Percentiles rank a stretch among this genome's conserved stretches.
phyloP scores from a whole-genome alignment of 495 filamentous ascomycete genomes.

The Hypoxylon fragiforme region DNA sequence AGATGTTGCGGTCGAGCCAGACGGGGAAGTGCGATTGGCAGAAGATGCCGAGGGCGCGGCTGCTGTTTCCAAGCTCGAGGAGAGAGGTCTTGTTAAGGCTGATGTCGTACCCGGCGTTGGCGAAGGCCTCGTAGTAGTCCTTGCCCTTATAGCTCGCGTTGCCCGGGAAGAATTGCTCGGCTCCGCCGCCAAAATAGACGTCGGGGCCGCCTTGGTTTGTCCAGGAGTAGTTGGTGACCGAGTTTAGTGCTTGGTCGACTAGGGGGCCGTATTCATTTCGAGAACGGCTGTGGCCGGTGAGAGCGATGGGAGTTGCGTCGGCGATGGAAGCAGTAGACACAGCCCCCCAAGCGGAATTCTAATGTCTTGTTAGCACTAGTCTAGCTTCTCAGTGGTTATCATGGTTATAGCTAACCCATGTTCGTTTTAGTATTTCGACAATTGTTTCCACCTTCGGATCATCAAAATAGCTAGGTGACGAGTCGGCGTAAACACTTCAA shows the following conservation, averaged over 20 bases:
- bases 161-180: constrained; percentile 69
- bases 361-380: constrained; percentile 4
- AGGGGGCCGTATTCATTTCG: constrained; percentile 65
- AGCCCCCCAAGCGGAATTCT: constrained; percentile 53
- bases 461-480: constrained; percentile 64
- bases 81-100: constrained; percentile 69
- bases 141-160: constrained; percentile 56
- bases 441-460: constrained; percentile 82
- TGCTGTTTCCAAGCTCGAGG: constrained; percentile 49
- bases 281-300: constrained; percentile 66
- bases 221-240: constrained; percentile 68
- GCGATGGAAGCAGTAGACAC: constrained; percentile 71
- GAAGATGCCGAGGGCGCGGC: constrained; percentile 70
- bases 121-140: constrained; percentile 69
- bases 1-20: constrained; percentile 76
- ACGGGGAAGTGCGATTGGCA: constrained; percentile 65
- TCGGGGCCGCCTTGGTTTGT: constrained; percentile 67
- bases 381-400: neutral
- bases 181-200: constrained; percentile 72
- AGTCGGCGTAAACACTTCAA: constrained; percentile 67
- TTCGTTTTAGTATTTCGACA: constrained; percentile 67
- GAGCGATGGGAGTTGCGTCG: constrained; percentile 71
- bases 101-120: constrained; percentile 65
- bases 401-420: constrained; percentile 48
- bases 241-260: constrained; percentile 62